Percentiles rank a stretch among this genome's conserved stretches.
phyloP scores from a whole-genome alignment of 176 grass and related monocot species.

The Oryza rufipogon region DNA sequence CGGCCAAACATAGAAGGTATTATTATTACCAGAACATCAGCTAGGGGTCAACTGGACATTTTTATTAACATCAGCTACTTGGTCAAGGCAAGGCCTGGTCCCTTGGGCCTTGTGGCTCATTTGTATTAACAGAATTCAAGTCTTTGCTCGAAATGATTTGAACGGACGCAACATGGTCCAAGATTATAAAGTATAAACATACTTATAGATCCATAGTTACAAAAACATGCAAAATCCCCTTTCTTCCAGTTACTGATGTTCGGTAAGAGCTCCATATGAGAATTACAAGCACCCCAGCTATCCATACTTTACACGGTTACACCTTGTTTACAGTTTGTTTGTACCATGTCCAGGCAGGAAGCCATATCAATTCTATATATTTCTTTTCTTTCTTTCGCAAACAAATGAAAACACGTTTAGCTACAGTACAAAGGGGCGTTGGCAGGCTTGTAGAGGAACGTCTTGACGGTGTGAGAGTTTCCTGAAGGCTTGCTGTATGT shows the following conservation, averaged over 20 bases:
- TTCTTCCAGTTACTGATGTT: background rate
- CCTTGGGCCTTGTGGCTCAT: no score
- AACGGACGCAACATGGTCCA: background rate
- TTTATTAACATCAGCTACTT: no score
- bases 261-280: background rate
- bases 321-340: no score
- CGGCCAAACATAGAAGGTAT: no score
- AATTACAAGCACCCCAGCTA: constrained; percentile 11
- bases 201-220: background rate
- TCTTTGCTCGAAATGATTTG: background rate
- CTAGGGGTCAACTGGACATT: no score
- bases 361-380: no score
- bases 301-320: constrained; percentile 5
- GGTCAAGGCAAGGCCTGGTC: no score
- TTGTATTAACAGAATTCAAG: background rate
- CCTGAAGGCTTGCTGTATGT: constrained; percentile 75
- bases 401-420: constrained; percentile 20
- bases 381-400: no score
- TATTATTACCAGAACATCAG: no score
- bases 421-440: constrained; percentile 71
- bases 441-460: constrained; percentile 86
- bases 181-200: background rate
- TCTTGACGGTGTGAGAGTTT: constrained; percentile 67
- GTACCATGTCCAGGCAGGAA: no score
- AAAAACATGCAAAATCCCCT: background rate